phyloP scores from a whole-genome alignment of 1,284 basidiomycete genomes.

The Cystobasidium sp. region DNA sequence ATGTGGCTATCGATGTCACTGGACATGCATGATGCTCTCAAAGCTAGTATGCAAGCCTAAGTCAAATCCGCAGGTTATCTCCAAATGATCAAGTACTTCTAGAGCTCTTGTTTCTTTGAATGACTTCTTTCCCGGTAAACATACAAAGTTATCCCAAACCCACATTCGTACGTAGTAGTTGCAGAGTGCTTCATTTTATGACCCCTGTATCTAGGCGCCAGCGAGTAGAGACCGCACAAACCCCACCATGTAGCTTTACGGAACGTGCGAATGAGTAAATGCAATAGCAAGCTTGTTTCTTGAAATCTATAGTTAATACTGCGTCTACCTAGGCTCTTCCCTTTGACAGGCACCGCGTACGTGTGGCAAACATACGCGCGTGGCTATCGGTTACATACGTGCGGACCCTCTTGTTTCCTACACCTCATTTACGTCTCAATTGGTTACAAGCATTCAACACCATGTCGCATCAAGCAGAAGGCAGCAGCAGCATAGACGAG shows the following conservation, averaged over 20 bases:
- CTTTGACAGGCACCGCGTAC: too few relatives aligned
- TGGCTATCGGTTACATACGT: too few relatives aligned
- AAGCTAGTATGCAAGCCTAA: neutral
- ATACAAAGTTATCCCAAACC: too few relatives aligned
- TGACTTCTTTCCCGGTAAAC: neutral
- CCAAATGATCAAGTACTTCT: neutral
- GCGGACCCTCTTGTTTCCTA: too few relatives aligned
- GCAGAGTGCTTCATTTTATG: too few relatives aligned
- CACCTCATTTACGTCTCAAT: too few relatives aligned
- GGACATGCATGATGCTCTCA: neutral
- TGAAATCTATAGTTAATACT: too few relatives aligned
- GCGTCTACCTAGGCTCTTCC: too few relatives aligned
- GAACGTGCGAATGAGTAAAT: neutral
- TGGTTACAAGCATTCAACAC: neutral
- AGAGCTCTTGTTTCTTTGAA: neutral
- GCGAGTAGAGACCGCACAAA: neutral
- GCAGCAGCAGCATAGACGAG: conserved; percentile 41
- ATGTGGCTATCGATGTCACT: conserved; percentile 34
- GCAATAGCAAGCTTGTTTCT: neutral
- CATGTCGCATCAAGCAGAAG: conserved; percentile 28
- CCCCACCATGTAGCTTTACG: conserved; percentile 2
- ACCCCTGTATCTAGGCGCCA: too few relatives aligned
- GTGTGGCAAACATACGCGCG: too few relatives aligned
- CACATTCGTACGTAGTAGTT: too few relatives aligned
- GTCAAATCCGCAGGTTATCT: neutral